phyloP scores from a whole-genome alignment of 2,329 filamentous ascomycete genomes.

The Aspergillaceae sp. region DNA sequence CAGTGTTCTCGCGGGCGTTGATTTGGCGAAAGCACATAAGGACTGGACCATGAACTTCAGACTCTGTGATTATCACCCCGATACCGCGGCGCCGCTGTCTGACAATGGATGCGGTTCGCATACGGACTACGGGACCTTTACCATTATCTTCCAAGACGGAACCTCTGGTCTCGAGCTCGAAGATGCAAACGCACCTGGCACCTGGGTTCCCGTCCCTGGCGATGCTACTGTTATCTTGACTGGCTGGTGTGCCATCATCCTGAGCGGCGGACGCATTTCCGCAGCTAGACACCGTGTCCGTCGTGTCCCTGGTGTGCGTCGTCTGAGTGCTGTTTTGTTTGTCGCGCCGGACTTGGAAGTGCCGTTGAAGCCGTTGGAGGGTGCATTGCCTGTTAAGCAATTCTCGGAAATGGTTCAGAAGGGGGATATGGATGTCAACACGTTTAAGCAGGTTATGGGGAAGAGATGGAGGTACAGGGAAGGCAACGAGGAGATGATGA shows the following conservation, averaged over 20 bases:
- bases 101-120: conserved; percentile 3
- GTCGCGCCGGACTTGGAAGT: conserved; percentile 1
- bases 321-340: conserved; percentile 3
- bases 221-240: conserved; percentile 3
- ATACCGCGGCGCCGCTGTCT: neutral
- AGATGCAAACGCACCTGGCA: neutral
- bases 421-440: neutral
- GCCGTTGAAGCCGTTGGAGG: neutral
- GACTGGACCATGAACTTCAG: neutral
- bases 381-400: neutral
- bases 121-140: conserved; percentile 3
- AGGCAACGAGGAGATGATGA: conserved; percentile 4
- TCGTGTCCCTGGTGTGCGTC: conserved; percentile 2
- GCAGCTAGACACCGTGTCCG: conserved; percentile 3
- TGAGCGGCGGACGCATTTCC: conserved; percentile 2
- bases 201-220: neutral
- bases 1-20: conserved; percentile 1
- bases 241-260: conserved; percentile 3
- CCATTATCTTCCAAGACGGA: conserved; percentile 6
- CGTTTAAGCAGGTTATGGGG: conserved; percentile 4
- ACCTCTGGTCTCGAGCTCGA: conserved; percentile 3
- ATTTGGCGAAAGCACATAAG: conserved; percentile 1
- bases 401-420: neutral
- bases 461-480: conserved; percentile 4
- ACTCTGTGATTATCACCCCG: conserved; percentile 3